Evolutionary conservation across 2,329 filamentous ascomycete genomes (phyloP), one percentile per base, ranked within the genome.

Genomic region (Dendryphion nanum): DNA sequence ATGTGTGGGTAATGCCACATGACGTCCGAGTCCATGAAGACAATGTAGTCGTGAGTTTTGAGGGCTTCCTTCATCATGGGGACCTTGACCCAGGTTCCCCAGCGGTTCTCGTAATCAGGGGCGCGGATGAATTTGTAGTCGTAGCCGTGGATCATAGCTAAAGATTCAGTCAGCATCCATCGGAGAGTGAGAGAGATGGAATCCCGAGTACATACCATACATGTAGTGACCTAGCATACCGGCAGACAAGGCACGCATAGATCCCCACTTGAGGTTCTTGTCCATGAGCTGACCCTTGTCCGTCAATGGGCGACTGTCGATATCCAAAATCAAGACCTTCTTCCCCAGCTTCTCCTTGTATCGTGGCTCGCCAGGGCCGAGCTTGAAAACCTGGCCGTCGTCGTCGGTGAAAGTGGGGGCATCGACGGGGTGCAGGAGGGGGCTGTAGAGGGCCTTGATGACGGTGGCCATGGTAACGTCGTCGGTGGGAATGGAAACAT

Each of bases 21-120:
- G 43, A 70, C 70, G 41, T 76, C 73, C n/a, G 68, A 67, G 55
- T 76, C 73, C 50, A 75, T 61, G 47, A 75, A 75, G 42, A 75
- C 63, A 10, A 66, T 62, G 53, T 75, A 69, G 6, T 68, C 60
- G 42, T 67, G 61, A 6, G 60, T 63, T 36, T 66, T 63, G 45
- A 66, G 61, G 4, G 60, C 61, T 39, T 65, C 57, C 18, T 72
- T 64, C 38, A 72, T 69, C 41, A 74, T 64, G 30, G 65, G 65
- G n/a, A 73, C 64, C 53, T 76, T 76, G 47, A 70, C 66, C 73
- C 73, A 76, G 13, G 71, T 74, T 18, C 66, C 64, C 49, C 64
- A 66, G 35, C 70, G 68, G 35, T 69, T 65, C 2, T 53, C 45
- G 36, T 70, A 68, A 20, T 66, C 60, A 18, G 68, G 60, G 4